A percentile compares a stretch with the other conserved stretches of the same genome.
Evolutionary conservation across 192 early-diverging fungal genomes (phyloP).

Genomic region (Tieghemiomyces parasiticus): DNA sequence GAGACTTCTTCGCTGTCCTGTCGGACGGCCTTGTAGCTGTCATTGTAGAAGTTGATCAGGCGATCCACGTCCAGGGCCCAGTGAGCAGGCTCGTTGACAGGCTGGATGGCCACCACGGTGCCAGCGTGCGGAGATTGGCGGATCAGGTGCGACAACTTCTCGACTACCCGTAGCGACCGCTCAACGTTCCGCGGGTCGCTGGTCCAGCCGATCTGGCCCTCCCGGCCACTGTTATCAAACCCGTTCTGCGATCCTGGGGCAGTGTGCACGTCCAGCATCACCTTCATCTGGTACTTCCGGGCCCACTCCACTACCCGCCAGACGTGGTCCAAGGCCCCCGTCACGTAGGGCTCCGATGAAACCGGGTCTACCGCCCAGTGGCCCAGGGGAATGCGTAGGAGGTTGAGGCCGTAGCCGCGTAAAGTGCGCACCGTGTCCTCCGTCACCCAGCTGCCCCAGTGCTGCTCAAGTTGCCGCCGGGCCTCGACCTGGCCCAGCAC

Average conservation of each 20-base stretch:
- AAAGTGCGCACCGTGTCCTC: constrained; percentile 40
- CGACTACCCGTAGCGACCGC: constrained; percentile 19
- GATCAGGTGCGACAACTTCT: constrained; percentile 18
- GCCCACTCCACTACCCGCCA: constrained; percentile 42
- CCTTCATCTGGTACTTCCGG: constrained; percentile 40
- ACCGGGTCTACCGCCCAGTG: constrained; percentile 48
- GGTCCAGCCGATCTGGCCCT: constrained; percentile 25
- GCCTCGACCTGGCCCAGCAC: constrained; percentile 37
- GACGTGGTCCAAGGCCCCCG: constrained; percentile 36
- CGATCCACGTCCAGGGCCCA: constrained; percentile 24
- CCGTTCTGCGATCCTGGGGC: constrained; percentile 63
- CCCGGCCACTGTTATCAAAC: constrained; percentile 30
- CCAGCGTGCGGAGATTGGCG: constrained; percentile 18
- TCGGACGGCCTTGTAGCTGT: constrained; percentile 23
- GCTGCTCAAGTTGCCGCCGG: constrained; percentile 26
- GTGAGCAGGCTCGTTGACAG: constrained; percentile 27
- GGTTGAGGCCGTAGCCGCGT: constrained; percentile 41
- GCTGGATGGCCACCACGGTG: constrained; percentile 25
- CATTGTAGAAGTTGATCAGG: constrained; percentile 28
- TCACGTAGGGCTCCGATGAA: constrained; percentile 41
- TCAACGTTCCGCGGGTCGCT: constrained; percentile 17
- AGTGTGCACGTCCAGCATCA: constrained; percentile 52
- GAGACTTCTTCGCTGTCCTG: constrained; percentile 18
- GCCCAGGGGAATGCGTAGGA: constrained; percentile 50
- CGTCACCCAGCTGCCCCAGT: constrained; percentile 43